Evolutionary conservation across 257 asterid species (phyloP).

Genomic region (Solanum ossicruentum): DNA sequence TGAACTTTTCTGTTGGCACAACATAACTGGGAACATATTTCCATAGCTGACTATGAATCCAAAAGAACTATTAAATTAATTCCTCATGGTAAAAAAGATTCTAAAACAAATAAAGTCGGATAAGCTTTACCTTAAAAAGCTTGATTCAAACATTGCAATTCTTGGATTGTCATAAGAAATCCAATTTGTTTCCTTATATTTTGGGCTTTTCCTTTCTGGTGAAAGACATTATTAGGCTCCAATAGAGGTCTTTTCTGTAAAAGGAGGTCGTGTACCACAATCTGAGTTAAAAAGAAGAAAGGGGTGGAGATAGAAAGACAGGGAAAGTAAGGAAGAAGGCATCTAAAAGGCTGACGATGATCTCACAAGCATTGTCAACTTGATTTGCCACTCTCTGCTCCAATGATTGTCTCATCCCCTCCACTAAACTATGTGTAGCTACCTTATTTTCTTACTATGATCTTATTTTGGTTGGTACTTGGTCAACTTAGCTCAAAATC

Average conservation of each 20-base stretch:
- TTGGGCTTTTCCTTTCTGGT: not conserved
- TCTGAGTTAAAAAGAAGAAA: not conserved
- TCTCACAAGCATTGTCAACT: not conserved
- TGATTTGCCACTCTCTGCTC: not conserved
- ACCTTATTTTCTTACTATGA: not conserved
- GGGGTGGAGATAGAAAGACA: not conserved
- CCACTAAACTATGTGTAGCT: not conserved
- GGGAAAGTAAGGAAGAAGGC: not conserved
- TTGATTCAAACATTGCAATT: not conserved
- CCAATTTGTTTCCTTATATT: not conserved
- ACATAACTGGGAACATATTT: not conserved
- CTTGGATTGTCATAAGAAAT: not conserved
- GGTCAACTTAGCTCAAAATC: not conserved
- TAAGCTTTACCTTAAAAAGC: not conserved
- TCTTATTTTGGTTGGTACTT: not conserved
- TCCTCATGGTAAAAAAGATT: not conserved
- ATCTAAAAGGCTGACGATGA: not conserved
- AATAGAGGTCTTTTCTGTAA: not conserved
- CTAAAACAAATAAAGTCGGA: not conserved
- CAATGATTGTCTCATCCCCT: not conserved
- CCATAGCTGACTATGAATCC: not conserved
- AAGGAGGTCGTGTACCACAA: not conserved
- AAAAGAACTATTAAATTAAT: not conserved
- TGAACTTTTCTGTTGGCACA: not conserved
- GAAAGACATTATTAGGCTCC: not conserved